phyloP scores from a whole-genome alignment of 768 basidiomycete species.

The Mycena crocata region DNA sequence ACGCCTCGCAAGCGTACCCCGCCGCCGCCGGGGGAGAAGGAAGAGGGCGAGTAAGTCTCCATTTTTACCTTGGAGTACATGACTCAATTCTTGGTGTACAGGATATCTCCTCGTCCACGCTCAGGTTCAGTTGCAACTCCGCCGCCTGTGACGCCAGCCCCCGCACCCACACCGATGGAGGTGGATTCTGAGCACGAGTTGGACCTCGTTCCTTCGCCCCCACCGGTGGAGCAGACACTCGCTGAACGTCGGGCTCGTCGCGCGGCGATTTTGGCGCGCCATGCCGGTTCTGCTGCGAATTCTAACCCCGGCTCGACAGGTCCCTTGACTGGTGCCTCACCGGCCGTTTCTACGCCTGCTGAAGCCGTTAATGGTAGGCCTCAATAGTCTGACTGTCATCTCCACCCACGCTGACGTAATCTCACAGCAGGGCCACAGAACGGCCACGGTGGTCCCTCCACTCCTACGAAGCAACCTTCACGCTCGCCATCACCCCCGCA shows the following conservation, averaged over 20 bases:
- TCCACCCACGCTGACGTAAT: not conserved
- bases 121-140: slow-evolving; percentile 42
- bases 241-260: slow-evolving; percentile 79
- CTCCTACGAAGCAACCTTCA: slow-evolving; percentile 23
- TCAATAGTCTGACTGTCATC: not conserved
- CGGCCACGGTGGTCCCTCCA: slow-evolving; percentile 24
- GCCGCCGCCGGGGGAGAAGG: slow-evolving; percentile 61
- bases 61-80: slow-evolving; percentile 19
- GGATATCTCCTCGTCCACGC: slow-evolving; percentile 71
- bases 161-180: slow-evolving; percentile 47
- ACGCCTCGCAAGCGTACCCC: slow-evolving; percentile 35
- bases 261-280: slow-evolving; percentile 77
- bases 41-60: slow-evolving; percentile 94
- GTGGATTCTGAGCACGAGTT: slow-evolving; percentile 63
- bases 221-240: slow-evolving; percentile 71
- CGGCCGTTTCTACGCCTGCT: slow-evolving; percentile 10
- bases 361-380: slow-evolving; percentile 8
- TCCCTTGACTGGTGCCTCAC: slow-evolving; percentile 62
- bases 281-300: slow-evolving; percentile 60
- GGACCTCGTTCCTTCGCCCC: slow-evolving; percentile 63
- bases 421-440: slow-evolving; percentile 13
- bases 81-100: slow-evolving; percentile 41
- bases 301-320: slow-evolving; percentile 77
- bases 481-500: slow-evolving; percentile 30
- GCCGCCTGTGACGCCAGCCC: slow-evolving; percentile 35